Base-by-base conservation (phyloP, 495 filamentous ascomycete genomes). In the Hamigera avellanea region DNA sequence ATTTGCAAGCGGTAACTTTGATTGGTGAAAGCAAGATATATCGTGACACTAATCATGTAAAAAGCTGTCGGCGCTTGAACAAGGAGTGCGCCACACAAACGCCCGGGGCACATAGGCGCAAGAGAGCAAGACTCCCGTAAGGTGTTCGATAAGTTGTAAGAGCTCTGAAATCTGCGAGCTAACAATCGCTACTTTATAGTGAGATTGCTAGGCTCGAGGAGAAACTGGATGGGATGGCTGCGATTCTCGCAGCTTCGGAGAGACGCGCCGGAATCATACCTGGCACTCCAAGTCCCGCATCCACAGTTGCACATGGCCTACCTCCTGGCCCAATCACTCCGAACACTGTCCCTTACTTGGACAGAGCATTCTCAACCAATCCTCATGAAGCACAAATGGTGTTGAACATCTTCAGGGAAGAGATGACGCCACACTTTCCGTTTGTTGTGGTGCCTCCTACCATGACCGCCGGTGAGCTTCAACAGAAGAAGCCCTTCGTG, bases 401-500 rank as follows among this genome's bases (percentile, higher is more conserved):
- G 14, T 10, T 54, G 15, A 38, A 43, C 6, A 17, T 32, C 0
- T 54, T 47, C 33, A 21, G 16, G 1, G 48, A 33, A 1, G 25
- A 35, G 10, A 57, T 50, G 42, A 16, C 49, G 10, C 43, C 53
- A 25, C 43, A 50, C n/a, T 64, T 66, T 26, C 62, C 62, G 8
- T 66, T 66, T 25, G 42, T 66, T 6, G 29, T 48, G 8, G 53
- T 62, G 2, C 45, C 56, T 3, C 9, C 41, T 2, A 4, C 43
- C 19, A 34, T 48, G n/a, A 59, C 53, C 0, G 46, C 49, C 9
- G 44, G 48, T 23, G 41, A 45, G 2, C 37, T 66, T 7, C 48
- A 46, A 3, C 49, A 42, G 29, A 54, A 49, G 26, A 53, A 52
- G 21, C 56, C 58, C 10, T 66, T 66, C 31, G 42, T 64, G 8